phyloP scores from a whole-genome alignment of 1,284 basidiomycete species.

The Ceratobasidium sp. region DNA sequence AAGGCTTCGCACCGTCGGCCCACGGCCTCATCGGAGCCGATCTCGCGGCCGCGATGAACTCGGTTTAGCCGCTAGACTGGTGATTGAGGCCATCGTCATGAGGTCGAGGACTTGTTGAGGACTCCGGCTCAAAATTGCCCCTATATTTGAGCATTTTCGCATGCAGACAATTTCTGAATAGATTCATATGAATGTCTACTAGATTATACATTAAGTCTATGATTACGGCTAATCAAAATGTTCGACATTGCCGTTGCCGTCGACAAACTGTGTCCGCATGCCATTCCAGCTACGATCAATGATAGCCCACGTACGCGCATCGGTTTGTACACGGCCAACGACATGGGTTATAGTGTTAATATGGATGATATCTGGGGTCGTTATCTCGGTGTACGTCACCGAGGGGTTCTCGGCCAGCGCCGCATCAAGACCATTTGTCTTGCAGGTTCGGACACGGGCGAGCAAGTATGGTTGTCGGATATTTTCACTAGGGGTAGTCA shows the following conservation, averaged over 20 bases:
- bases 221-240: too few species aligned
- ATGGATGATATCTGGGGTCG: not conserved
- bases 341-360: not conserved
- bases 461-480: not conserved
- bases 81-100: too few species aligned
- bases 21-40: too few species aligned
- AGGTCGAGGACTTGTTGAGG: too few species aligned
- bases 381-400: not conserved
- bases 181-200: too few species aligned
- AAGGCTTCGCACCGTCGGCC: too few species aligned
- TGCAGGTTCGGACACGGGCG: not conserved
- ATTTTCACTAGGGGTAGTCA: not conserved
- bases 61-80: too few species aligned
- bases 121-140: too few species aligned
- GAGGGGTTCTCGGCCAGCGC: not conserved
- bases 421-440: slow-evolving; percentile 3
- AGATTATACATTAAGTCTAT: too few species aligned
- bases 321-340: not conserved
- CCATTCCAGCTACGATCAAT: slow-evolving; percentile 1
- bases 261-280: not conserved
- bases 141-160: too few species aligned
- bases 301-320: not conserved
- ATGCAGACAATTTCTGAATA: too few species aligned
- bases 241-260: not conserved
- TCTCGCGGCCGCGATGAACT: too few species aligned